Evolutionary conservation across 352 stramenopile species (phyloP).

Genomic region (Phytophthora podocarpi): DNA sequence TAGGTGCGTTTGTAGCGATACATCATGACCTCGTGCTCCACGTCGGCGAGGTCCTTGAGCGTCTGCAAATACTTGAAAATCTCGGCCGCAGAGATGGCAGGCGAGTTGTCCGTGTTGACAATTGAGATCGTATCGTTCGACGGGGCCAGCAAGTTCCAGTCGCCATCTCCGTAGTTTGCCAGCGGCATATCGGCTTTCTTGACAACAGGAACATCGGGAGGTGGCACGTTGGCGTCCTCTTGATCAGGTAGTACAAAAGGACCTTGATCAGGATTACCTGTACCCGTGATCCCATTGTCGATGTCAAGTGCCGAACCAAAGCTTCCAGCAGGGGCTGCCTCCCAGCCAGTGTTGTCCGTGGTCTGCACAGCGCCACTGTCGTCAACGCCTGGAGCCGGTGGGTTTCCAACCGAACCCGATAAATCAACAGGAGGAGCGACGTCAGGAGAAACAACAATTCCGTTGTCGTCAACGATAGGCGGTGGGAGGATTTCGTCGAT

Average conservation of each 20-base stretch:
- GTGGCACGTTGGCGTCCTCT: slow-evolving; percentile 1
- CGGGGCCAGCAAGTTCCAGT: slow-evolving; percentile 44
- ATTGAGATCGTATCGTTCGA: slow-evolving; percentile 36
- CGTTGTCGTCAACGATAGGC: no score
- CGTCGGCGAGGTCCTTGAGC: slow-evolving; percentile 31
- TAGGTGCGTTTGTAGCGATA: slow-evolving; percentile 42
- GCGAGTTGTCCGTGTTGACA: slow-evolving; percentile 37
- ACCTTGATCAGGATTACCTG: no score
- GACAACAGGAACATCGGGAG: slow-evolving; percentile 22
- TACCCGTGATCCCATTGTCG: slow-evolving; percentile 1
- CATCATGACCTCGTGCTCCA: slow-evolving; percentile 26
- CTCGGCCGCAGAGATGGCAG: slow-evolving; percentile 29
- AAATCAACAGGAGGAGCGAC: no score
- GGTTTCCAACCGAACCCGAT: no score
- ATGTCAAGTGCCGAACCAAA: slow-evolving; percentile 1
- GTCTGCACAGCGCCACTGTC: neutral
- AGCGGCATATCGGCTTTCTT: slow-evolving; percentile 21
- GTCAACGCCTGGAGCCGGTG: neutral
- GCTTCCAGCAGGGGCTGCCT: slow-evolving; percentile 1
- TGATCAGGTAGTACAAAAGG: neutral
- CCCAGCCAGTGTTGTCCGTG: neutral
- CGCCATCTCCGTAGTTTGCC: slow-evolving; percentile 19
- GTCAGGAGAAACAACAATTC: neutral
- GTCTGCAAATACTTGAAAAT: slow-evolving; percentile 40
- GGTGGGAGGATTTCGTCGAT: no score